These are phyloP conservation scores for Cornus kousa DNA, from an alignment of 148 eudicot species.

Conservation along the genomic window DNA sequence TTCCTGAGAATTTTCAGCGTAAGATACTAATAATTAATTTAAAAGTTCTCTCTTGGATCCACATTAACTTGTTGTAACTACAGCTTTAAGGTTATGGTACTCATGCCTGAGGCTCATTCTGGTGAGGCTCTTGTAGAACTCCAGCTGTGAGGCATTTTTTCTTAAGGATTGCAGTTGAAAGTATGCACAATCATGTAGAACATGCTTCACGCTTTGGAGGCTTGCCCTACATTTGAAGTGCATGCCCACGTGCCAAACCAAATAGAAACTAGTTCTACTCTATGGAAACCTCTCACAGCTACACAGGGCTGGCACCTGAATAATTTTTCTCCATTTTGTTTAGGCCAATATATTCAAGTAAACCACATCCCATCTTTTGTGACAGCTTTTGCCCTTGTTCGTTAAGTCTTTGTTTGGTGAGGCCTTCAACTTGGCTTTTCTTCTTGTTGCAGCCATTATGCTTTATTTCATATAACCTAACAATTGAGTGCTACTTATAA, in stretches of 20 bases:
- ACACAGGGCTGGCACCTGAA: background rate
- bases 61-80: background rate
- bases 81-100: background rate
- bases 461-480: background rate
- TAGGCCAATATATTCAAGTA: background rate
- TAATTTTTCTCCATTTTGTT: background rate
- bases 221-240: background rate
- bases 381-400: background rate
- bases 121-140: background rate
- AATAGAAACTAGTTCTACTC: background rate
- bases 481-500: background rate
- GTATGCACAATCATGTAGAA: no score
- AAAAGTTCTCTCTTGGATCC: background rate
- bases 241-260: background rate
- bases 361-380: background rate
- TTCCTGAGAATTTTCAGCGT: constrained; percentile 77
- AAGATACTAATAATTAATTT: constrained; percentile 24
- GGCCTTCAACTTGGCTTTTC: no score
- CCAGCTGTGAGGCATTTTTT: background rate
- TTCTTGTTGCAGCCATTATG: background rate
- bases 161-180: no score
- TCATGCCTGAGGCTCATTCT: constrained; percentile 3
- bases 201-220: background rate
- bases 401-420: background rate
- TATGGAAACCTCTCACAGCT: background rate